Conservation (phyloP, 352 stramenopile genomes). For the Phytophthora sansomeana region DNA sequence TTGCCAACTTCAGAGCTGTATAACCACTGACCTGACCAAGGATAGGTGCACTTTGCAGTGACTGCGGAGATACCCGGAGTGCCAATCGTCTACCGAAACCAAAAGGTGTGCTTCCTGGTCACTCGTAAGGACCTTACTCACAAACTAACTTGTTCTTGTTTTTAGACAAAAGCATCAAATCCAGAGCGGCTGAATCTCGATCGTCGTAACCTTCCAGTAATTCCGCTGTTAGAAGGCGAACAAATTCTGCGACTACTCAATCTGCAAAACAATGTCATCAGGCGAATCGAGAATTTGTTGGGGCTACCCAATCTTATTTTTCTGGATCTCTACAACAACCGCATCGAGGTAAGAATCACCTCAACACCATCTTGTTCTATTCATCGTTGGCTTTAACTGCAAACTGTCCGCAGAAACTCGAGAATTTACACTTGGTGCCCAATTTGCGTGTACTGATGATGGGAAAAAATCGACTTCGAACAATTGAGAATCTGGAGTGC, state of each 20-base stretch:
- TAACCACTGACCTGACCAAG: constrained; percentile 37
- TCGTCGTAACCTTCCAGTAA: constrained; percentile 75
- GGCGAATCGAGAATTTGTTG: constrained; percentile 83
- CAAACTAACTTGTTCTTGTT: not conserved
- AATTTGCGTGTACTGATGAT: constrained; percentile 94
- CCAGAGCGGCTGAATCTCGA: constrained; percentile 92
- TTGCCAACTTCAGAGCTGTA: not conserved
- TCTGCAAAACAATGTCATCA: constrained; percentile 93
- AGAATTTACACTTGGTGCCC: constrained; percentile 80
- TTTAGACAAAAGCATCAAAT: constrained; percentile 68
- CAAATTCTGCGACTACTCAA: constrained; percentile 91
- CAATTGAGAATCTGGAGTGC: constrained; percentile 87
- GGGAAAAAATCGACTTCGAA: constrained; percentile 85
- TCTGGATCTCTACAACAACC: constrained; percentile 94
- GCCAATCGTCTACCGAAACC: constrained; percentile 75
- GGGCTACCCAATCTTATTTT: constrained; percentile 93
- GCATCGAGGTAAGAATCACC: constrained; percentile 65
- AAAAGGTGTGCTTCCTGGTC: constrained; percentile 47
- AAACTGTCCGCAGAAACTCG: constrained; percentile 55
- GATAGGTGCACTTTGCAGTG: constrained; percentile 82
- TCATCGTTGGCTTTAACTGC: not conserved
- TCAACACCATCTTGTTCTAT: not conserved
- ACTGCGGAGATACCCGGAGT: constrained; percentile 72
- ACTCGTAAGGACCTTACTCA: not conserved
- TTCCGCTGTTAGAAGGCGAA: constrained; percentile 91